These are phyloP conservation scores for Scheffersomyces amazonensis DNA, from an alignment of 805 yeast species.

Conservation along the genomic window DNA sequence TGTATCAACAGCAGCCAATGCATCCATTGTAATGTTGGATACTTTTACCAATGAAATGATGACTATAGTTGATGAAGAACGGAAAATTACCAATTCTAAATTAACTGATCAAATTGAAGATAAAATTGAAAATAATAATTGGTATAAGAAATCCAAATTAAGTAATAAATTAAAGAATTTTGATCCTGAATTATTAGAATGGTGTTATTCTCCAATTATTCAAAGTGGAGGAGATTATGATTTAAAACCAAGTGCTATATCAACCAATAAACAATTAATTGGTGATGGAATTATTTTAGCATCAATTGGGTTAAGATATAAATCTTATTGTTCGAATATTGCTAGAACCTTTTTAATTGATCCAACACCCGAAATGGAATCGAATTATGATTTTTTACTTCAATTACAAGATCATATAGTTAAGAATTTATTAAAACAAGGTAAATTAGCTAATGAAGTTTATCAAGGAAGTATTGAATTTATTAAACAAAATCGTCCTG, in stretches of 20 bases:
- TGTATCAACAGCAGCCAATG: conserved; percentile 68
- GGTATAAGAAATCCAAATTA: conserved; percentile 50
- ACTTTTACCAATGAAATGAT: conserved; percentile 86
- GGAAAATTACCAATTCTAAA: conserved; percentile 67
- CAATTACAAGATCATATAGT: conserved; percentile 68
- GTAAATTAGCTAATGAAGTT: conserved; percentile 62
- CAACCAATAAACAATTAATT: conserved; percentile 59
- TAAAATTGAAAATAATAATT: conserved; percentile 72
- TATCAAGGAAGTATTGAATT: conserved; percentile 62
- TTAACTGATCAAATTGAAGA: conserved; percentile 75
- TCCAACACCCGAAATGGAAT: conserved; percentile 76
- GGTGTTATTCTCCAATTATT: conserved; percentile 91
- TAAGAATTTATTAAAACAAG: conserved; percentile 55
- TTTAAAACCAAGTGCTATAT: conserved; percentile 77
- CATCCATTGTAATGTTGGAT: conserved; percentile 77
- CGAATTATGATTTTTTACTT: conserved; percentile 73
- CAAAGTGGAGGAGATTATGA: conserved; percentile 88
- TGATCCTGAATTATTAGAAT: conserved; percentile 75
- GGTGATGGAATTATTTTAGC: conserved; percentile 78
- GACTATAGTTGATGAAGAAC: conserved; percentile 81
- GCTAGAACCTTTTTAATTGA: conserved; percentile 88
- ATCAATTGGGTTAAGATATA: conserved; percentile 83
- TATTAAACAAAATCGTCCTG: conserved; percentile 58
- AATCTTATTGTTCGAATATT: conserved; percentile 82
- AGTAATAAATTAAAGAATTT: conserved; percentile 62